phyloP scores from a whole-genome alignment of 1,139 yeast genomes.

The Protomyces pachydermus region DNA sequence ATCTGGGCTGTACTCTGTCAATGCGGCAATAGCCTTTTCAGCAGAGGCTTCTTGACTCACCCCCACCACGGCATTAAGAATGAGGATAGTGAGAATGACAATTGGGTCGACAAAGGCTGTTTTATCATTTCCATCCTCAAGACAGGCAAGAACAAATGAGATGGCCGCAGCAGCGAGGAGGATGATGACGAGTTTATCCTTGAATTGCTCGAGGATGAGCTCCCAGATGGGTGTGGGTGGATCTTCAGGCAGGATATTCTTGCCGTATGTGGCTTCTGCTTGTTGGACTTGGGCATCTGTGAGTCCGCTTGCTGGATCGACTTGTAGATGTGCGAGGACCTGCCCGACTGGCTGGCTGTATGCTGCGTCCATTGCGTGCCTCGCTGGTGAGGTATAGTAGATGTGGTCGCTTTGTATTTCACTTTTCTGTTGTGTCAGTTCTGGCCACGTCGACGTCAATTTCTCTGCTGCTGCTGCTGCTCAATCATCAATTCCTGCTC shows the following conservation, averaged over 20 bases:
- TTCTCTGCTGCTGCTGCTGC: too few species aligned
- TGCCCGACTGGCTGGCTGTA: conserved; percentile 33
- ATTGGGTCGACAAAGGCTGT: conserved; percentile 43
- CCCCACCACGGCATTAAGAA: conserved; percentile 45
- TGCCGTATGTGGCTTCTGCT: conserved; percentile 35
- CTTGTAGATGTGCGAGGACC: conserved; percentile 34
- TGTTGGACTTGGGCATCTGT: conserved; percentile 34
- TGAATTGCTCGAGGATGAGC: conserved; percentile 41
- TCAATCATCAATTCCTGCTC: too few species aligned
- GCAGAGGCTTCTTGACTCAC: conserved; percentile 45
- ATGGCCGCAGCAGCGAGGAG: conserved; percentile 42
- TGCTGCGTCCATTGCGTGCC: conserved; percentile 35
- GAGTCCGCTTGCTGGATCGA: conserved; percentile 35
- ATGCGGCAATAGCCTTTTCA: conserved; percentile 44
- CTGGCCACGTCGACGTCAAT: too few species aligned
- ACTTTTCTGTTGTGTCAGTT: too few species aligned
- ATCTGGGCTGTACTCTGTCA: conserved; percentile 40
- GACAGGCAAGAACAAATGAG: conserved; percentile 41
- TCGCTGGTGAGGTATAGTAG: not conserved
- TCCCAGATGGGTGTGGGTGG: conserved; percentile 40
- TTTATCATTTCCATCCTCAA: conserved; percentile 39
- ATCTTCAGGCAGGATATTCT: conserved; percentile 39
- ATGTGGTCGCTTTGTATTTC: too few species aligned
- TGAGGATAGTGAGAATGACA: conserved; percentile 41
- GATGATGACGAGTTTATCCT: conserved; percentile 43